Evolutionary conservation across 805 yeast genomes (phyloP), one percentile per base, ranked within the genome.

Genomic region (Metschnikowia lachancei): DNA sequence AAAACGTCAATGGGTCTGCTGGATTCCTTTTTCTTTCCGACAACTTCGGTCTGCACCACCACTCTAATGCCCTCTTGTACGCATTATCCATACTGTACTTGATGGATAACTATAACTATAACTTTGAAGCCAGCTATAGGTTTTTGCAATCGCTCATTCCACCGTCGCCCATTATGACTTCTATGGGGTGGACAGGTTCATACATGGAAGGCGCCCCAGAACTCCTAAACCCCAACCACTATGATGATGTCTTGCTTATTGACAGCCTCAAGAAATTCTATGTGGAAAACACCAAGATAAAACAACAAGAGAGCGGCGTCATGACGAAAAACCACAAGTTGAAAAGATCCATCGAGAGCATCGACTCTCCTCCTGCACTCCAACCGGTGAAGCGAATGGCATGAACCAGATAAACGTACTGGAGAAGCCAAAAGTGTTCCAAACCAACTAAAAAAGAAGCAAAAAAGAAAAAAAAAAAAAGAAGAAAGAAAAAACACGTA

Each of bases 31-130:
- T 71, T 35, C 56, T 70, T n/a, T 56, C 70, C n/a, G 67, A 62
- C 30, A 57, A 59, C 29, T 53, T 49, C 17, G 69, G 69, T 2
- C 47, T 49, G 29, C 50, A 52, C 35, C 53, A 50, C 41, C 46
- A 63, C 18, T 61, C 72, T 22, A 67, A 68, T 3, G 46, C 55
- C 14, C 46, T 52, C 10, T 22, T 53, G 19, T 47, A 46, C 19
- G 65, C 68, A 11, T 54, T 71, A 41, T 51, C 65, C 5, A 60
- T 67, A 18, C 65, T 71, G 36, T 67, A 65, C 45, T 58, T 70
- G 50, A 71, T 71, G 75, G 76, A 71, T 53, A 56, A 52, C 43
- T 71, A 71, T 51, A 60, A 61, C 46, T 67, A 62, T 47, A 65
- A 71, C 48, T 57, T 68, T 28, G 58, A 54, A 22, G 59, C 66